phyloP scores from a whole-genome alignment of 257 asterid species.

The Solanum sejunctum region DNA sequence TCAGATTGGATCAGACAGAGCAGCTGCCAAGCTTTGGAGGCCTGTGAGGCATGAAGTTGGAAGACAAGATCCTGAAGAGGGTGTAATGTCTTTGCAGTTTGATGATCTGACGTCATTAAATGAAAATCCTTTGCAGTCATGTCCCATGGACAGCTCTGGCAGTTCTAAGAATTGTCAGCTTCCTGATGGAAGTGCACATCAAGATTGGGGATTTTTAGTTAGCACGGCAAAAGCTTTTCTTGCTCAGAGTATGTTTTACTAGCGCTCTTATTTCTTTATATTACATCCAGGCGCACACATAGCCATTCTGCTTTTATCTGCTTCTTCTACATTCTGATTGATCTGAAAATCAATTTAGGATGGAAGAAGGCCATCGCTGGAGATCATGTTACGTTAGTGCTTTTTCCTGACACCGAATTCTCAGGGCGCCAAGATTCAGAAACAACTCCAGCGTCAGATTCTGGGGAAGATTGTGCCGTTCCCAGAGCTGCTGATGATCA shows the following conservation, averaged over 20 bases:
- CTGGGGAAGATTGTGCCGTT: background rate
- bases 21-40: constrained; percentile 36
- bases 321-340: background rate
- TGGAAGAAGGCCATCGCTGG: constrained; percentile 70
- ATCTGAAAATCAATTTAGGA: constrained; percentile 33
- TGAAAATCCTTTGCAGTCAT: constrained; percentile 30
- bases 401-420: constrained; percentile 28
- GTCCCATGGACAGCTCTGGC: constrained; percentile 6
- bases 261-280: background rate
- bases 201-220: constrained; percentile 23
- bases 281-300: background rate
- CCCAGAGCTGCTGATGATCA: background rate
- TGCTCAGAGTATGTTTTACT: constrained; percentile 39
- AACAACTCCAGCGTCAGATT: constrained; percentile 11
- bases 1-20: constrained; percentile 5
- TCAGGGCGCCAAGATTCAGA: constrained; percentile 8
- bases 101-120: constrained; percentile 13
- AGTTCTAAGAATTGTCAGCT: constrained; percentile 1
- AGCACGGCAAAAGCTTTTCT: constrained; percentile 49
- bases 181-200: constrained; percentile 21
- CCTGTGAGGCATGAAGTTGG: constrained; percentile 35
- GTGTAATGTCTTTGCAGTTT: constrained; percentile 12
- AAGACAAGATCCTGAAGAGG: constrained; percentile 15
- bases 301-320: background rate
- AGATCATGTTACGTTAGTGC: constrained; percentile 50